Base-by-base conservation (phyloP, 495 filamentous ascomycete genomes). In the Trichoderma parareesei region DNA sequence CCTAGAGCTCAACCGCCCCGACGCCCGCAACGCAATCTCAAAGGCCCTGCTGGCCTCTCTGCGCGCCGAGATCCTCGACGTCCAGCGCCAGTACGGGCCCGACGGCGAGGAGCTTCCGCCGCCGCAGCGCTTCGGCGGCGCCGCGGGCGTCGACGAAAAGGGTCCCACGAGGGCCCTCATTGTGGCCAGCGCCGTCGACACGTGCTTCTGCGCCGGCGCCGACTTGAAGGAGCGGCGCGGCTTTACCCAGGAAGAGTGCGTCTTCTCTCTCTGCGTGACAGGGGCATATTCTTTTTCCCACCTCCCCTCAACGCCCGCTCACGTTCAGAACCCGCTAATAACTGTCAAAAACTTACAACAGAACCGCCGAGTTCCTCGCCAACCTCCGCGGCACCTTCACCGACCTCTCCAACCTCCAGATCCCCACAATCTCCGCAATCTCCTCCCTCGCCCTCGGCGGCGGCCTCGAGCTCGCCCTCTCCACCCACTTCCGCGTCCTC, bases 161-260 rank as follows among this genome's bases (percentile, higher is more conserved):
- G 76, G 77, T 0, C 79, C 79, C 0, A 96, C 92, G 9, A 77
- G 94, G 53, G 91, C 87, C 0, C 69, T 98, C 69, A 84, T 98
- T 20, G 66, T 98, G 2, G 88, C 87, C 13, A 92, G 88, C 67
- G 90, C 89, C 7, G 79, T 88, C 18, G 91, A 97, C 49, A 78
- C 82, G 3, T 86, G 85, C 63, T 98, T 98, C 76, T 98, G 93
- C 76, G 92, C 95, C 0, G 94, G 94, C 40, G 94, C 94, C 1
- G 93, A 98, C 69, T 74, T 98, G 65, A 98, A 97, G 72, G 94
- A 97, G 79, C 81, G 93, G 27, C 82, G 82, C 41, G 81, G 77
- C 0, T 91, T 98, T 74, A 88, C 82, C 4, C 78, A 75, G 63
- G 85, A 89, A 63, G 87, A 97, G 87, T 81, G 57, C 63, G 78